Evolutionary conservation across 768 basidiomycete species (phyloP), one percentile per base, ranked within the genome.

Genomic region (Boletus insuetus): DNA sequence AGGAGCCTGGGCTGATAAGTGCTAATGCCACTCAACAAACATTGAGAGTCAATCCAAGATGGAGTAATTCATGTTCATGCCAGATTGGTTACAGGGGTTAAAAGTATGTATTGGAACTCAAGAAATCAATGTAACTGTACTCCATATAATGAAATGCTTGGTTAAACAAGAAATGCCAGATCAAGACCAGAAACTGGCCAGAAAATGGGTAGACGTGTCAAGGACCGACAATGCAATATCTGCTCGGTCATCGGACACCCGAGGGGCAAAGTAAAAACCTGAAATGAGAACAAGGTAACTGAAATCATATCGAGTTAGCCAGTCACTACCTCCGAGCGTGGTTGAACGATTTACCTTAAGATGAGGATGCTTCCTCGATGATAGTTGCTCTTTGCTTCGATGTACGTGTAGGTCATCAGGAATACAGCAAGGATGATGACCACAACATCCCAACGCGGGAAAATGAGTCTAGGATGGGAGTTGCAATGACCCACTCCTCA

Each of bases 321-420:
- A 16, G 22, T 29, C 32, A 53, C 7, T 31, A 22, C 11, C 45
- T 45, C 9, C 13, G 26, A 14, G n/a, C 41, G 13, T 31, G 13
- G n/a, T 19, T 7, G 19, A 20, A 26, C 3, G 6, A 56, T 69
- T 45, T 62, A 95, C 92, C 94, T 94, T 46, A 98, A 77, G 51
- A 98, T 88, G 44, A 99, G 84, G 55, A 97, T 97, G 62, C 91
- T 94, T 45, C 97, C 97, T 62, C 97, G 85, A 69, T 98, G 94
- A 70, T 99, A 99, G 73, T 98, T 98, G 63, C 90, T 91, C 77
- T 89, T 94, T n/a, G 94, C 94, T 74, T 99, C 97, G 64, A 98
- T 97, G 69, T 97, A 98, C 5, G 94, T 96, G 71, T 99, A 99
- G 0, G 97, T 98, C 80, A 99, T 84, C 59, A 98, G 73, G 80